A percentile compares a stretch with the other conserved stretches of the same genome.
These are phyloP conservation scores for Termitomyces sp. DNA, from an alignment of 768 basidiomycete genomes.

Conservation along the genomic window DNA sequence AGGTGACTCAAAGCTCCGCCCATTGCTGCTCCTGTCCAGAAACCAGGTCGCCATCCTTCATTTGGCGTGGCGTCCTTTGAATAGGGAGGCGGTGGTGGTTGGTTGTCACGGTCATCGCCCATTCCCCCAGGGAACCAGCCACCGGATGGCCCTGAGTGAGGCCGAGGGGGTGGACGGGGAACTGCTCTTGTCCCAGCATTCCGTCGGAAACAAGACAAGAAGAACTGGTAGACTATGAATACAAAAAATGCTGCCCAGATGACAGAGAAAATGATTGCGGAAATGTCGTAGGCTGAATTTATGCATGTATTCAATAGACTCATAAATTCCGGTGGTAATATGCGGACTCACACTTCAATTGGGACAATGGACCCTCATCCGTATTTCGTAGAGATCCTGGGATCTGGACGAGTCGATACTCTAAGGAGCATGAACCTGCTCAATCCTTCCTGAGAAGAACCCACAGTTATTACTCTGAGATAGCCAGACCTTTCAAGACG, in stretches of 20 bases:
- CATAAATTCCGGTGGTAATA: neutral
- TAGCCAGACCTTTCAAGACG: conserved; percentile 73
- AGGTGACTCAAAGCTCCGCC: conserved; percentile 69
- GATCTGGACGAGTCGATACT: conserved; percentile 78
- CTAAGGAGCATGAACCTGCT: conserved; percentile 81
- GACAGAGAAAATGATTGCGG: conserved; percentile 50
- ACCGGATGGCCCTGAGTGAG: conserved; percentile 36
- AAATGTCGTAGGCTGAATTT: conserved; percentile 44
- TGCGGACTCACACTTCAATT: conserved; percentile 27
- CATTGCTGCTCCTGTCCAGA: conserved; percentile 80
- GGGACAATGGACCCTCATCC: conserved; percentile 27
- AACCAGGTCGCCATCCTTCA: conserved; percentile 64
- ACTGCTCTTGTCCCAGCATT: conserved; percentile 27
- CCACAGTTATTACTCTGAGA: neutral
- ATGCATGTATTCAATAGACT: neutral
- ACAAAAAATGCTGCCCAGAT: conserved; percentile 55
- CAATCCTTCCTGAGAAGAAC: neutral
- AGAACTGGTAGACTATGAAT: conserved; percentile 55
- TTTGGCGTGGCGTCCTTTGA: conserved; percentile 35
- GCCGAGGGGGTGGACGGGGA: conserved; percentile 31
- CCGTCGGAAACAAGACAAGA: conserved; percentile 52
- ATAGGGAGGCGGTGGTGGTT: conserved; percentile 67
- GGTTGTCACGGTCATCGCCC: conserved; percentile 32
- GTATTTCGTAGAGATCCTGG: conserved; percentile 44
- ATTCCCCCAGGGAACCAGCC: conserved; percentile 56